phyloP scores from a whole-genome alignment of 768 basidiomycete genomes.

The Sutorius australiensis region DNA sequence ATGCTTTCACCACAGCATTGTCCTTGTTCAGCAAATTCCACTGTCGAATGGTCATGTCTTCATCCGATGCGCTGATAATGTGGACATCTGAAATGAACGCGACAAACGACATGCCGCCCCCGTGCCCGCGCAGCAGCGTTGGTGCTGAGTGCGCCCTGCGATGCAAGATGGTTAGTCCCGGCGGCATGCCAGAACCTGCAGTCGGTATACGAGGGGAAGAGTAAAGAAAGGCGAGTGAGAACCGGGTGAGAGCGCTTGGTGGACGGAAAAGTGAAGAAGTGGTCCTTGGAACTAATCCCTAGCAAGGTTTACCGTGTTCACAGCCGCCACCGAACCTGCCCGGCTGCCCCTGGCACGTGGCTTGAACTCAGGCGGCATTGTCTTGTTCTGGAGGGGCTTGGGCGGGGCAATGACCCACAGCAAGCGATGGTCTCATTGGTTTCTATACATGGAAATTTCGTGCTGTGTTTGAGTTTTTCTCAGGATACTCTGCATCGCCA shows the following conservation, averaged over 20 bases:
- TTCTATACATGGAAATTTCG: neutral
- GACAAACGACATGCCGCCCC: conserved; percentile 12
- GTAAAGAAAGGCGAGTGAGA: neutral
- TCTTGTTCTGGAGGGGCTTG: neutral
- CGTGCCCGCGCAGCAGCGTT: conserved; percentile 12
- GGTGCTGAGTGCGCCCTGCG: neutral
- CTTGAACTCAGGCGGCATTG: neutral
- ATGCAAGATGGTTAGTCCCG: neutral
- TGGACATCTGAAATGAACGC: conserved; percentile 12
- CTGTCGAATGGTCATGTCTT: conserved; percentile 16
- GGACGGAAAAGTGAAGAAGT: neutral
- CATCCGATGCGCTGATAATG: conserved; percentile 19
- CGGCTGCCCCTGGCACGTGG: conserved; percentile 8
- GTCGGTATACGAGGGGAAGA: neutral
- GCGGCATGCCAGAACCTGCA: conserved; percentile 1
- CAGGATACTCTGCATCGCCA: neutral
- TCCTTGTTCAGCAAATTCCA: conserved; percentile 9
- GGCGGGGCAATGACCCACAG: no score
- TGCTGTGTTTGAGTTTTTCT: neutral
- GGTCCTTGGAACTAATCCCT: neutral
- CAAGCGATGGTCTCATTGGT: neutral
- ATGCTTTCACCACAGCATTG: conserved; percentile 5
- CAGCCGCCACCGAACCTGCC: neutral
- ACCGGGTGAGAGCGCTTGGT: neutral
- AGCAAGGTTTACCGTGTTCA: neutral